phyloP scores from a whole-genome alignment of 495 filamentous ascomycete genomes.

The Podospora australis region DNA sequence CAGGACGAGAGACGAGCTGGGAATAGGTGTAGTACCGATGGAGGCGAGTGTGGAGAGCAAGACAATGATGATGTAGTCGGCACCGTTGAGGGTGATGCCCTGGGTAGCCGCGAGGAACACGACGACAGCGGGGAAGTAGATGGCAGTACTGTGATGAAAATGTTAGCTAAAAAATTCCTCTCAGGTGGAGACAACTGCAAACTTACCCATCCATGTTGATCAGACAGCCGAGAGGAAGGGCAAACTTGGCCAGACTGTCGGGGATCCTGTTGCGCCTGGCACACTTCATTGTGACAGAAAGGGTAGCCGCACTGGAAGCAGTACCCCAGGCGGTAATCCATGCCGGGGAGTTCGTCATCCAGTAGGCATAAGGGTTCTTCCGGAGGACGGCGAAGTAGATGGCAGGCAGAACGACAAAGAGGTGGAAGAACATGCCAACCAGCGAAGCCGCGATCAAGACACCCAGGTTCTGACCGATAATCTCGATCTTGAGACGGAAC shows the following conservation, averaged over 20 bases:
- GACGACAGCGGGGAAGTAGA: conserved; percentile 27
- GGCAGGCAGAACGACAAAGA: conserved; percentile 24
- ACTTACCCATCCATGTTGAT: conserved; percentile 29
- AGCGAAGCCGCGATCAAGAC: conserved; percentile 24
- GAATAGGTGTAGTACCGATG: conserved; percentile 31
- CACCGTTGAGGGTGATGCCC: conserved; percentile 17
- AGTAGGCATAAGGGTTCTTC: conserved; percentile 24
- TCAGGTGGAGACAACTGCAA: not conserved
- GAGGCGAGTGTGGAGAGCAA: conserved; percentile 28
- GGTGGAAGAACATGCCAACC: conserved; percentile 21
- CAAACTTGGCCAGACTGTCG: conserved; percentile 19
- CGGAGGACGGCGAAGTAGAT: conserved; percentile 19
- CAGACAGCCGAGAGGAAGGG: conserved; percentile 23
- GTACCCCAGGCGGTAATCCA: conserved; percentile 30
- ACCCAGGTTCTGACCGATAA: conserved; percentile 26
- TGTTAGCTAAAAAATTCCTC: not conserved
- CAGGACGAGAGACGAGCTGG: conserved; percentile 26
- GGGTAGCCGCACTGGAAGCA: conserved; percentile 23
- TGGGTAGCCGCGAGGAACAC: conserved; percentile 29
- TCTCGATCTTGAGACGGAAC: conserved; percentile 22
- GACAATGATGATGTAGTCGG: conserved; percentile 26
- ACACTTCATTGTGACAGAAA: conserved; percentile 22
- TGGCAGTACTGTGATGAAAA: conserved; percentile 11
- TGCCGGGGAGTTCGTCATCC: conserved; percentile 20
- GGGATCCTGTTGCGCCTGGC: conserved; percentile 13